phyloP scores from a whole-genome alignment of 2,329 filamentous ascomycete species.

The Didymella keratinophila region DNA sequence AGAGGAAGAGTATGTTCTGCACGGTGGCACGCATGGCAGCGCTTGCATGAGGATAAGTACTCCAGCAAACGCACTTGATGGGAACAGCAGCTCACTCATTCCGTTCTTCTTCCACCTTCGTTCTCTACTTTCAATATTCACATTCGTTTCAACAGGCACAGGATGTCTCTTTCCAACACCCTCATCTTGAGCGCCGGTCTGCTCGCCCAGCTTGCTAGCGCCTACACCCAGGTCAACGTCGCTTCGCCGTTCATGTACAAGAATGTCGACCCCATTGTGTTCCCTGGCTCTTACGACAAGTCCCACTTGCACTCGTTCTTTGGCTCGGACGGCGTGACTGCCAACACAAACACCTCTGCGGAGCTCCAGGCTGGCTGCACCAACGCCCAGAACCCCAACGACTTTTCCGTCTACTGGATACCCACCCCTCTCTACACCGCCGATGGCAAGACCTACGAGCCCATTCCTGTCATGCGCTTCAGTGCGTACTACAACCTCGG shows the following conservation, averaged over 20 bases:
- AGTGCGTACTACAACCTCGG: conserved; percentile 58
- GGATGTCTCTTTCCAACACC: conserved; percentile 40
- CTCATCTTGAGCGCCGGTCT: conserved; percentile 35
- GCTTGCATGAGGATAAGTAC: conserved; percentile 13
- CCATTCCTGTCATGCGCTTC: conserved; percentile 50
- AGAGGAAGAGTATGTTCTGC: conserved; percentile 9
- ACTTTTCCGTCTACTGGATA: conserved; percentile 58
- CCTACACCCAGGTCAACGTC: conserved; percentile 49
- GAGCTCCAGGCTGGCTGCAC: conserved; percentile 56
- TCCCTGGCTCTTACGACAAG: conserved; percentile 50
- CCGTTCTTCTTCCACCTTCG: conserved; percentile 5
- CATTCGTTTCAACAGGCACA: conserved; percentile 27
- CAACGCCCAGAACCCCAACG: conserved; percentile 57
- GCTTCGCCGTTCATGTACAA: conserved; percentile 53
- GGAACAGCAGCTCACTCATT: conserved; percentile 7
- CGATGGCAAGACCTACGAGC: conserved; percentile 46
- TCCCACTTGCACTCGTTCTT: conserved; percentile 58
- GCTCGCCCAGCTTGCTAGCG: conserved; percentile 38
- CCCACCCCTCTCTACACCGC: conserved; percentile 54
- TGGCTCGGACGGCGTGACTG: conserved; percentile 55
- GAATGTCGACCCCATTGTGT: conserved; percentile 57
- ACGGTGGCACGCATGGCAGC: not conserved
- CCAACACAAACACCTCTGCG: conserved; percentile 48
- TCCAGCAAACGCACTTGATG: not conserved
- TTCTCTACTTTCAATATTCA: not conserved